Percentiles rank a stretch among this genome's conserved stretches.
Evolutionary conservation across 768 basidiomycete species (phyloP).

Genomic region (Pleurotus sapidus): DNA sequence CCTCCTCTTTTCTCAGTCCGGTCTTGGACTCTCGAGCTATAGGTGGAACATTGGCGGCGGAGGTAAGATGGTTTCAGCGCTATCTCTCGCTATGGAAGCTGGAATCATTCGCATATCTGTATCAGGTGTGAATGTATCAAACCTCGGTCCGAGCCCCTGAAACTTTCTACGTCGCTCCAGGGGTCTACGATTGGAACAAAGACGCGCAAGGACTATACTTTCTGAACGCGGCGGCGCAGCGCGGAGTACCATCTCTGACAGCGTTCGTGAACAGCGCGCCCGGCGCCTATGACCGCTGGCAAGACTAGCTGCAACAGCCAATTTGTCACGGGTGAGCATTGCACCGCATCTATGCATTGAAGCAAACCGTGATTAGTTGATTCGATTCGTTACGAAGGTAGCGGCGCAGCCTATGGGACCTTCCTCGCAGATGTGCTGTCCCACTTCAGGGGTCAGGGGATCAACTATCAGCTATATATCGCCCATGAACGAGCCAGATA

Average conservation of each 20-base stretch:
- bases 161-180: slow-evolving; percentile 33
- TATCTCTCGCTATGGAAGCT: too few relatives aligned
- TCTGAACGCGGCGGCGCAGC: slow-evolving; percentile 32
- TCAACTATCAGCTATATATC: slow-evolving; percentile 38
- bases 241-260: slow-evolving; percentile 33
- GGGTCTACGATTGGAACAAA: slow-evolving; percentile 35
- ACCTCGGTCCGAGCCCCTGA: slow-evolving; percentile 32
- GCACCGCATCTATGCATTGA: background rate
- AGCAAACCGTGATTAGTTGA: background rate
- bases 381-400: slow-evolving; percentile 16
- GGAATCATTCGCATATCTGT: too few relatives aligned
- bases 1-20: slow-evolving; percentile 33
- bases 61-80: slow-evolving; percentile 14
- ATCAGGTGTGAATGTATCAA: slow-evolving; percentile 30
- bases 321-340: slow-evolving; percentile 26
- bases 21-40: slow-evolving; percentile 39
- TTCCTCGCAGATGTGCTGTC: slow-evolving; percentile 38
- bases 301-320: slow-evolving; percentile 31
- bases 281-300: slow-evolving; percentile 29
- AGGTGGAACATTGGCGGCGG: slow-evolving; percentile 42
- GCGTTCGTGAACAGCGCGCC: slow-evolving; percentile 43
- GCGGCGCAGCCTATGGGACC: slow-evolving; percentile 35
- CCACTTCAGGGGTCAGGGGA: slow-evolving; percentile 34
- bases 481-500: slow-evolving; percentile 43
- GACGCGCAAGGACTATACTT: slow-evolving; percentile 40